Evolutionary conservation across 768 basidiomycete genomes (phyloP).

Genomic region (Gautieria morchelliformis): DNA sequence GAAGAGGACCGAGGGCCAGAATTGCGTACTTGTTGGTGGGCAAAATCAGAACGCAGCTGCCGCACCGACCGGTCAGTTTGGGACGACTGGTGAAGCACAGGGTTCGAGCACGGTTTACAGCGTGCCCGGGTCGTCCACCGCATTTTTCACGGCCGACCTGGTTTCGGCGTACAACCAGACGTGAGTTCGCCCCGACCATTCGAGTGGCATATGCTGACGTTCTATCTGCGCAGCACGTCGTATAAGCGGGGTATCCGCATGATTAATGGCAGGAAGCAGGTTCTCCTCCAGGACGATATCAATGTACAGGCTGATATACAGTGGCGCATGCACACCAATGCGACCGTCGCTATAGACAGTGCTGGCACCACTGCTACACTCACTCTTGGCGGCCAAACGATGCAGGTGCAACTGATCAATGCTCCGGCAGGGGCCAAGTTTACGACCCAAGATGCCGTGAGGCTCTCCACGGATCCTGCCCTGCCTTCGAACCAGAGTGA

Average conservation of each 20-base stretch:
- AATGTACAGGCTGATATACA: conserved; percentile 44
- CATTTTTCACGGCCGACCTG: conserved; percentile 74
- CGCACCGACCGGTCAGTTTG: conserved; percentile 46
- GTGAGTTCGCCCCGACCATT: conserved; percentile 33
- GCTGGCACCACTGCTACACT: conserved; percentile 66
- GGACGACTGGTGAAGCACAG: conserved; percentile 50
- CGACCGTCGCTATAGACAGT: conserved; percentile 46
- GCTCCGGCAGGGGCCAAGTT: conserved; percentile 60
- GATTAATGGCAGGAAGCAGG: conserved; percentile 76
- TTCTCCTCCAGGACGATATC: conserved; percentile 92
- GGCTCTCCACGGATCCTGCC: conserved; percentile 52
- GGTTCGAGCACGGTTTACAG: conserved; percentile 75
- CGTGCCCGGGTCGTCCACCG: conserved; percentile 58
- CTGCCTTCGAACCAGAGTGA: conserved; percentile 50
- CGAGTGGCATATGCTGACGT: background rate
- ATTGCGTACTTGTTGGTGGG: conserved; percentile 71
- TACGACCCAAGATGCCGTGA: conserved; percentile 40
- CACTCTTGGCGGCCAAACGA: conserved; percentile 54
- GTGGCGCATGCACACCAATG: conserved; percentile 98
- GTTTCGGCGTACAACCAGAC: conserved; percentile 63
- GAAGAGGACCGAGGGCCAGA: conserved; percentile 96
- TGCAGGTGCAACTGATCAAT: conserved; percentile 58
- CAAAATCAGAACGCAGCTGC: conserved; percentile 74
- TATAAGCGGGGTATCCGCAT: conserved; percentile 79
- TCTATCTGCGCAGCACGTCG: conserved; percentile 37